A percentile compares a stretch with the other conserved stretches of the same genome.
Conservation (phyloP, 129 eudicot genomes). For the Glebionis coronaria region DNA sequence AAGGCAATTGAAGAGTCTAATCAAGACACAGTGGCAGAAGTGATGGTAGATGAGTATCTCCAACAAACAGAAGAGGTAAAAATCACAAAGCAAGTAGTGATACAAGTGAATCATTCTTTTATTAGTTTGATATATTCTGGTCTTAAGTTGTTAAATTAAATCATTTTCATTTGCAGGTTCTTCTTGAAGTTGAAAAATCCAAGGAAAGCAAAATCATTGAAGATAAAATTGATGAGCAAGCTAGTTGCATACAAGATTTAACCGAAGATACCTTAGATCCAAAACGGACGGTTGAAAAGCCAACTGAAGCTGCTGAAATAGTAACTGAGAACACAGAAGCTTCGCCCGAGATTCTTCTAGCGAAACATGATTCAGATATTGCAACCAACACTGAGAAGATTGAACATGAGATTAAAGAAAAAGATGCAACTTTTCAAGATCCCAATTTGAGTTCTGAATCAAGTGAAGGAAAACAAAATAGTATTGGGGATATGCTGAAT, state of each 20-base stretch:
- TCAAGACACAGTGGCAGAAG: conserved; percentile 6
- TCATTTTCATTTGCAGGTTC: conserved; percentile 23
- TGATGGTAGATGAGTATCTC: background rate
- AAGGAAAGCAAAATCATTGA: conserved; percentile 19
- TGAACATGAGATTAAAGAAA: conserved; percentile 14
- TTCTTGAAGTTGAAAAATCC: conserved; percentile 20
- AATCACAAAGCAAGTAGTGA: background rate
- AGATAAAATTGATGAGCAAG: conserved; percentile 19
- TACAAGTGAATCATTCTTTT: conserved; percentile 9
- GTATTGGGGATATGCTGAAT: conserved; percentile 8
- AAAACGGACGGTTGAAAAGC: conserved; percentile 16
- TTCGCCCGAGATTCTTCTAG: conserved; percentile 17
- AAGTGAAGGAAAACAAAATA: conserved; percentile 16
- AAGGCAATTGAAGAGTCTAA: background rate
- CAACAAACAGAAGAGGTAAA: conserved; percentile 5
- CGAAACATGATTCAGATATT: conserved; percentile 19
- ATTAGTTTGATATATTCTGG: conserved; percentile 6
- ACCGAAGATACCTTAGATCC: conserved; percentile 13
- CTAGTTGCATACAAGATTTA: conserved; percentile 8
- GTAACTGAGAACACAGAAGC: conserved; percentile 24
- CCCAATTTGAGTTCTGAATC: conserved; percentile 20
- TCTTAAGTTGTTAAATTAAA: conserved; percentile 18
- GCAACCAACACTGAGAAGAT: conserved; percentile 13
- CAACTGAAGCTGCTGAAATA: conserved; percentile 17
- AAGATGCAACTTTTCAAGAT: conserved; percentile 23